Evolutionary conservation across 305 asterid species (phyloP), one percentile per base, ranked within the genome.

Genomic region (Fraxinus xanthoxyloides): DNA sequence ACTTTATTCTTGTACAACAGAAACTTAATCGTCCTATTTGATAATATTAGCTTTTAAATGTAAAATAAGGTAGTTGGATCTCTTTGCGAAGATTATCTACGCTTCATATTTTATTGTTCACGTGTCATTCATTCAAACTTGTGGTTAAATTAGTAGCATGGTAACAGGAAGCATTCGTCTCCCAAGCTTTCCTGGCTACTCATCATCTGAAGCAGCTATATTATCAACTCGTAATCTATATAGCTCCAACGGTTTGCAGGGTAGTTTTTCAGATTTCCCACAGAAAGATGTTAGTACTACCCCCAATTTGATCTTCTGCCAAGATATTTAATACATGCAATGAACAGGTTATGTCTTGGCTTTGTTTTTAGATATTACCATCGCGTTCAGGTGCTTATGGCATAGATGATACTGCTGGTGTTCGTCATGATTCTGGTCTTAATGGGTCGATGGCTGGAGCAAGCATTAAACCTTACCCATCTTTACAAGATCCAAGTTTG

Each of bases 121-220:
- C 24, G 35, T 40, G 30, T 81, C 65, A 36, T 69, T 46, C 24
- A 36, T 21, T 38, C 30, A 72, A 43, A 32, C 73, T 73, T 23
- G 63, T 72, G 63, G 81, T 81, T 34, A 77, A 26, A 80, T 85
- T 2, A 34, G 75, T 86, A 81, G 40, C 80, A 15, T 80, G 38
- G 78, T 74, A 79, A 75, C 92, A 89, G 93, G 87, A 54, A 86
- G 80, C 92, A 74, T 78, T 59, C 85, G 84, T 17, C 87, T 77
- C 79, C 69, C 87, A 38, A 87, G 77, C 80, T 87, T 90, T 86
- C 91, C 92, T 13, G 95, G 95, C 51, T 84, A 89, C 85, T 80
- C 87, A 69, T 56, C 91, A 21, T 85, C 93, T 2, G 95, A 92
- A 82, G 80, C 86, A 17, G 83, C 97, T 82, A 67, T 87, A n/a